Conservation (phyloP, 1,284 basidiomycete genomes). For the Tylopilus sp. region DNA sequence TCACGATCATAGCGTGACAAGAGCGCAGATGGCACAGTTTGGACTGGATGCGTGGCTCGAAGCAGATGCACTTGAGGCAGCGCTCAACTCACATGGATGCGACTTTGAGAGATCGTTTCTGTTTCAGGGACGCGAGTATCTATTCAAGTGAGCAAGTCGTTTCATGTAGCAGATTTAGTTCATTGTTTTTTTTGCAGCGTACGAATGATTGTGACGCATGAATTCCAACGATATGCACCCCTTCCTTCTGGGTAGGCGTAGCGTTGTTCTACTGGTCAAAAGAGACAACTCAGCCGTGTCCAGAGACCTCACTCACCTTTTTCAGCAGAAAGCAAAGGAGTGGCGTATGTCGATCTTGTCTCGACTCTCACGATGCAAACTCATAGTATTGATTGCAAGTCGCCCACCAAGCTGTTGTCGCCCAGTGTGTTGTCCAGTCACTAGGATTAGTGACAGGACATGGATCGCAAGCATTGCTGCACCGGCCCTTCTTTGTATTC, state of each 20-base stretch:
- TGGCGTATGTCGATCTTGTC: conserved; percentile 55
- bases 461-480: conserved; percentile 47
- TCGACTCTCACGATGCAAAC: conserved; percentile 5
- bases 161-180: not conserved
- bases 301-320: conserved; percentile 51
- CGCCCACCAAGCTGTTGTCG: conserved; percentile 57
- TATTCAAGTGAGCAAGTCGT: conserved; percentile 63
- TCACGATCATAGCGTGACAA: conserved; percentile 37
- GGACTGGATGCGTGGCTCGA: conserved; percentile 69
- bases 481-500: conserved; percentile 66
- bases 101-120: conserved; percentile 61
- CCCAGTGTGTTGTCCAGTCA: conserved; percentile 56
- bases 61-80: conserved; percentile 59
- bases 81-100: conserved; percentile 62
- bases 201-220: conserved; percentile 66
- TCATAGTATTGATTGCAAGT: conserved; percentile 40
- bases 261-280: not conserved
- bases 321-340: conserved; percentile 65
- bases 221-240: conserved; percentile 63
- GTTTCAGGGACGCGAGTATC: conserved; percentile 66
- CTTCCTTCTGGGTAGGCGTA: conserved; percentile 53
- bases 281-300: conserved; percentile 7
- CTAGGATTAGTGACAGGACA: conserved; percentile 63
- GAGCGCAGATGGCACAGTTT: conserved; percentile 56
- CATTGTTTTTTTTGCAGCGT: conserved; percentile 40